A percentile compares a stretch with the other conserved stretches of the same genome.
Evolutionary conservation across 495 filamentous ascomycete species (phyloP).

Genomic region (Pyrenula aspistea): DNA sequence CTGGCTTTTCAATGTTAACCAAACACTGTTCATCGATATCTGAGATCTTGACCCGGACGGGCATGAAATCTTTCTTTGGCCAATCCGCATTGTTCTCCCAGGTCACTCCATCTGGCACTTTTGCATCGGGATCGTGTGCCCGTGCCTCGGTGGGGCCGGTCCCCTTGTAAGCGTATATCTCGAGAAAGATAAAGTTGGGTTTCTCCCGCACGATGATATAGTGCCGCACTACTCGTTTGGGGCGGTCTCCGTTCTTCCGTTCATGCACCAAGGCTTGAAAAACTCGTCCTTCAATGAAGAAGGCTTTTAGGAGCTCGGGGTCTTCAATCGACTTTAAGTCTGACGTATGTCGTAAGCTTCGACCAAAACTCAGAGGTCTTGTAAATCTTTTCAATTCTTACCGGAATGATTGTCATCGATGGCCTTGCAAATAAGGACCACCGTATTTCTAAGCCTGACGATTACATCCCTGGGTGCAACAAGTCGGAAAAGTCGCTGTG

Average conservation of each 20-base stretch:
- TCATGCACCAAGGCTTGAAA: background rate
- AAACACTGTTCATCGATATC: background rate
- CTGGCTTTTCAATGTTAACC: background rate
- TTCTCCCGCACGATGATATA: background rate
- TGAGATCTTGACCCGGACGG: background rate
- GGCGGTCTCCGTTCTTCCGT: background rate
- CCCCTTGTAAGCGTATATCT: background rate
- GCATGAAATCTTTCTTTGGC: background rate
- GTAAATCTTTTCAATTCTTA: background rate
- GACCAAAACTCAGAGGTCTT: background rate
- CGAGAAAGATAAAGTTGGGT: background rate
- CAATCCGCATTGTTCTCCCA: background rate
- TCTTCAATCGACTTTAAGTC: background rate
- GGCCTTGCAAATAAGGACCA: background rate
- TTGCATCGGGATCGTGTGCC: background rate
- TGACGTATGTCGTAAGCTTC: background rate
- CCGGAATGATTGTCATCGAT: background rate
- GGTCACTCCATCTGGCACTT: background rate
- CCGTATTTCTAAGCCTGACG: background rate
- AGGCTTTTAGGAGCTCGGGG: background rate
- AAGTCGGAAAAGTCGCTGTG: background rate
- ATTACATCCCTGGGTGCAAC: background rate
- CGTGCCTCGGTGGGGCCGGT: background rate
- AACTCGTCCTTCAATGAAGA: background rate
- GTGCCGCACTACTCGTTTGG: background rate